Evolutionary conservation across 2,329 filamentous ascomycete genomes (phyloP).

Genomic region (Cercospora brassicicola): DNA sequence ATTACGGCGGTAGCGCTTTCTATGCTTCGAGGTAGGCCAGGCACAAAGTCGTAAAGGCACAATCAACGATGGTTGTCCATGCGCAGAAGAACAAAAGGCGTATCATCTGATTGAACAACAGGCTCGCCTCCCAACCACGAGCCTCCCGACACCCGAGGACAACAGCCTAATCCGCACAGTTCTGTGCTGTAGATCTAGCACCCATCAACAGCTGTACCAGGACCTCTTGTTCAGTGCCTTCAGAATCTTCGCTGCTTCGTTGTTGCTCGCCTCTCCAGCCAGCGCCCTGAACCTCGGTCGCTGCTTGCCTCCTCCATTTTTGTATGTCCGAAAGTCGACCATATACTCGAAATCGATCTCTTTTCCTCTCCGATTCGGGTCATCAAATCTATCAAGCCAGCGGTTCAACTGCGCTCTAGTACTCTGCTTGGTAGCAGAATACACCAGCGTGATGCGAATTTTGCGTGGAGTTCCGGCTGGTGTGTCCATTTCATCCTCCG

Average conservation of each 20-base stretch:
- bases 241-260: not conserved
- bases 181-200: not conserved
- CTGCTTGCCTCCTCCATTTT: constrained; percentile 11
- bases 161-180: not conserved
- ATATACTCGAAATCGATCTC: constrained; percentile 16
- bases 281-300: constrained; percentile 1
- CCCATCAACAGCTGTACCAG: not conserved
- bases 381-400: constrained; percentile 19
- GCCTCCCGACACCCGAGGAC: not conserved
- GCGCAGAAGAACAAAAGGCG: not conserved
- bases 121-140: not conserved
- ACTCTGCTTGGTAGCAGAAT: constrained; percentile 7
- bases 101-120: not conserved
- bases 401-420: constrained; percentile 9
- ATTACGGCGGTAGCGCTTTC: not conserved
- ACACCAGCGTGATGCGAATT: constrained; percentile 12
- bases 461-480: not conserved
- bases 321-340: constrained; percentile 5
- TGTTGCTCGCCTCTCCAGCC: not conserved
- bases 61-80: not conserved
- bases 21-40: not conserved
- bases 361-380: constrained; percentile 6
- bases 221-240: not conserved
- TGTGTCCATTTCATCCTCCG: not conserved
- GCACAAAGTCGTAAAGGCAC: not conserved